Base-by-base conservation (phyloP, 805 yeast species). In the Isabelozyma gotoi region DNA sequence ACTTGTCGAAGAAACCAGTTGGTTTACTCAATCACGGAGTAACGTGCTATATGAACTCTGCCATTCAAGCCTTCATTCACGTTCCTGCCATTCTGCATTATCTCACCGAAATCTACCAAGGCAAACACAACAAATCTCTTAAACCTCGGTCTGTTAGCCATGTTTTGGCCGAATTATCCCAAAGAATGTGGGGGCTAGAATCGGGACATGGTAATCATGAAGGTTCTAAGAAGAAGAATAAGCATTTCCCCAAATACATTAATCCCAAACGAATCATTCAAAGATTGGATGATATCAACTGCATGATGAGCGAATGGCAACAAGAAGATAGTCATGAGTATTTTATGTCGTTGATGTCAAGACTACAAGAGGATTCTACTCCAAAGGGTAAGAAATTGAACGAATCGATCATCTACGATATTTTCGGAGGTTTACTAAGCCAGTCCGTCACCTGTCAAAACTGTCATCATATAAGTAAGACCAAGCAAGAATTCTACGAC, bases 291-390 rank as follows among this genome's bases (percentile, higher is more conserved):
- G 96, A 88, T 55, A 88, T 92, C 55, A 90, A 90, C 64, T 88
- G 96, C 61, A 88, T 88, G 96, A 89, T 91, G 96, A 82, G 90
- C 36, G 94, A 84, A 62, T 91, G 96, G 96, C 91, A 89, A 65
- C 99, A 94, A 63, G 98, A 94, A 65, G 99, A 94, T 65, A 86
- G 96, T 0, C 99, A 94, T 65, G 99, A 94, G 66, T 94, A 91
- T 67, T 88, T 85, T 62, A 91, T 91, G 97, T 88, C 96, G 10
- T 71, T 91, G 47, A 77, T 91, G 76, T 81, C 92, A 6, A 70
- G 97, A 41, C 67, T 91, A 41, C 98, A 91, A 65, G 97, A 91
- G 59, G 97, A 91, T 60, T 78, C 88, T 10, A 89, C 94, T 1
- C 98, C 98, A 31, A 84, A 80, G 58, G 97, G 96, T n/a, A 76